Percentiles rank a stretch among this genome's conserved stretches.
These are phyloP conservation scores for Fusarium dlaminii DNA, from an alignment of 2,329 filamentous ascomycete genomes.

Conservation along the genomic window DNA sequence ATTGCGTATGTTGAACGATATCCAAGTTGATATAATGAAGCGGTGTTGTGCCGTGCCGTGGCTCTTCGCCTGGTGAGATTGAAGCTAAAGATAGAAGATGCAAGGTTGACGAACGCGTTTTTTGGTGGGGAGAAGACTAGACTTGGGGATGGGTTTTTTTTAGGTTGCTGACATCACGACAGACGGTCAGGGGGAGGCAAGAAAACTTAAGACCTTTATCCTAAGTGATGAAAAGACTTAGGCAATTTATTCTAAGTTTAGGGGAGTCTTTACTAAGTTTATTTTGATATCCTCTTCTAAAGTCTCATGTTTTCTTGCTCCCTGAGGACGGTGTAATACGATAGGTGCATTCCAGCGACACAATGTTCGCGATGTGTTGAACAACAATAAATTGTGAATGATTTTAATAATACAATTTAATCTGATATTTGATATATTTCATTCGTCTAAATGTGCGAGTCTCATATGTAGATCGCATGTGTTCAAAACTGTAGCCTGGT, in stretches of 20 bases:
- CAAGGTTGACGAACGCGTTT: constrained; percentile 36
- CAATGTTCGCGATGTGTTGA: not conserved
- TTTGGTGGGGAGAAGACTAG: constrained; percentile 27
- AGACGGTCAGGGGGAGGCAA: not conserved
- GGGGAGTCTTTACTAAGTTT: too few relatives aligned
- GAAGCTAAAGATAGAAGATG: constrained; percentile 29
- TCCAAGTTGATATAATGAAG: not conserved
- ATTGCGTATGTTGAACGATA: constrained; percentile 24
- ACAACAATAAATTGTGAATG: not conserved
- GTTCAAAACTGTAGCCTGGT: not conserved
- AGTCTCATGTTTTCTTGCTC: too few relatives aligned
- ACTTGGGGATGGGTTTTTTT: constrained; percentile 21
- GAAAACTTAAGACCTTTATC: too few relatives aligned
- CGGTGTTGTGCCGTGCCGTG: constrained; percentile 10
- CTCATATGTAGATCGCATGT: not conserved
- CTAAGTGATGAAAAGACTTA: too few relatives aligned
- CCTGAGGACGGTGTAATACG: not conserved
- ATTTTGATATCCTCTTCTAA: too few relatives aligned
- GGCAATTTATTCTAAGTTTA: too few relatives aligned
- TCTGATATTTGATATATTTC: not conserved
- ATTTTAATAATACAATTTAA: not conserved
- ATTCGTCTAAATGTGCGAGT: constrained; percentile 6
- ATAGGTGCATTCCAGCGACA: constrained; percentile 11
- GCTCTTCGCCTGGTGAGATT: constrained; percentile 12
- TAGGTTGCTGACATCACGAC: constrained; percentile 38